phyloP scores from a whole-genome alignment of 2,329 filamentous ascomycete species.

The Paracamarosporium sp. region DNA sequence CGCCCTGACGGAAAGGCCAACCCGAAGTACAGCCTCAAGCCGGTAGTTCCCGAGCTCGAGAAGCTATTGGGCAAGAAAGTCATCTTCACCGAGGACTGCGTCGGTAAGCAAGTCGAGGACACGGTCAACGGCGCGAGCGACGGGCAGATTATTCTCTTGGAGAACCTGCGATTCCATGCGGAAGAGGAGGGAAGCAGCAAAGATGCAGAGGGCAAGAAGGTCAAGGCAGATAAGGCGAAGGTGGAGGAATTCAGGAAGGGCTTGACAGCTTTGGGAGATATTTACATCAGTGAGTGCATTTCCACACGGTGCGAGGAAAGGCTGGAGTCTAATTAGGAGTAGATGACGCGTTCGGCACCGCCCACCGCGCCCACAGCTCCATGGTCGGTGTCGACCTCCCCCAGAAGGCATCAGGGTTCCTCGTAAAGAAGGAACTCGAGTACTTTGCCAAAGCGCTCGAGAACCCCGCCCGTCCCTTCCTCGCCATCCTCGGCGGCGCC shows the following conservation, averaged over 20 bases:
- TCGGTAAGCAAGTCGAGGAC: constrained; percentile 88
- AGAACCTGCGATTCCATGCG: constrained; percentile 98
- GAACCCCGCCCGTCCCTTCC: constrained; percentile 90
- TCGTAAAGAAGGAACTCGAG: constrained; percentile 99
- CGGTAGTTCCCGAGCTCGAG: constrained; percentile 89
- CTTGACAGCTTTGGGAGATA: constrained; percentile 89
- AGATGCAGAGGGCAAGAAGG: constrained; percentile 94
- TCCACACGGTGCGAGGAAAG: background rate
- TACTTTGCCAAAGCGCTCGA: constrained; percentile 99
- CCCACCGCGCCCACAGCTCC: constrained; percentile 97
- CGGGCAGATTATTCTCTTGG: constrained; percentile 86
- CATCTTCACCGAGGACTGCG: constrained; percentile 87
- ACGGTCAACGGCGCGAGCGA: constrained; percentile 81
- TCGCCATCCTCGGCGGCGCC: constrained; percentile 96
- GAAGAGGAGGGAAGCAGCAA: constrained; percentile 98
- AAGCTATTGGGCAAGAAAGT: constrained; percentile 86
- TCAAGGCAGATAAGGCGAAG: constrained; percentile 93
- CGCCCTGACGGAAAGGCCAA: constrained; percentile 90
- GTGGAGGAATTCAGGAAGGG: constrained; percentile 95
- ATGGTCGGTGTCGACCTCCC: constrained; percentile 98
- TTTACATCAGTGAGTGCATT: constrained; percentile 83
- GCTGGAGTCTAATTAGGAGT: constrained; percentile 27
- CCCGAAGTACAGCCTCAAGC: constrained; percentile 92
- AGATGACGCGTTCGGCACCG: constrained; percentile 99
- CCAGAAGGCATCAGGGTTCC: constrained; percentile 96